A percentile compares a stretch with the other conserved stretches of the same genome.
These are phyloP conservation scores for Codiaeum variegatum DNA, from an alignment of 441 rosid species.

Conservation along the genomic window DNA sequence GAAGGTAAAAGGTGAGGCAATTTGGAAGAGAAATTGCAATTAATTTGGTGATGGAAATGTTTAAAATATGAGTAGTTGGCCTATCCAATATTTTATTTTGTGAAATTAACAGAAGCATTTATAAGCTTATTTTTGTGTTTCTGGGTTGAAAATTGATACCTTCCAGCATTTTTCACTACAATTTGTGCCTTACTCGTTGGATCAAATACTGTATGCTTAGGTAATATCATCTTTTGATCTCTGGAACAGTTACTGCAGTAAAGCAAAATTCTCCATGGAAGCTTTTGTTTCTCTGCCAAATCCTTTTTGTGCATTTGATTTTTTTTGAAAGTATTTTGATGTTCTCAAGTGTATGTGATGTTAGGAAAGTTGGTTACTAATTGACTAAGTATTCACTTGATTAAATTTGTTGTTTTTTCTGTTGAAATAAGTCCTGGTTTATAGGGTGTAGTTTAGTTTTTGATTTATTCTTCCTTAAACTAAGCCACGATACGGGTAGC, in stretches of 20 bases:
- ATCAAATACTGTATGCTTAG: not conserved
- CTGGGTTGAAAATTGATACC: slow-evolving; percentile 32
- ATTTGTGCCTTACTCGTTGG: not conserved
- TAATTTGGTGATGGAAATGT: slow-evolving; percentile 28
- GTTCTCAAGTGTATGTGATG: too few relatives aligned
- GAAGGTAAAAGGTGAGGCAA: slow-evolving; percentile 27
- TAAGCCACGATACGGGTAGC: not conserved
- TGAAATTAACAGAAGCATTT: slow-evolving; percentile 30
- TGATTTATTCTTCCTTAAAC: not conserved
- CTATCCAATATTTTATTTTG: slow-evolving; percentile 17
- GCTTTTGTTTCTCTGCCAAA: too few relatives aligned
- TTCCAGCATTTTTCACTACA: slow-evolving; percentile 19
- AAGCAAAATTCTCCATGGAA: too few relatives aligned
- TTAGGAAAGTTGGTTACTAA: not conserved
- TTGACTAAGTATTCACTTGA: not conserved
- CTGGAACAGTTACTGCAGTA: too few relatives aligned
- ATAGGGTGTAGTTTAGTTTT: not conserved
- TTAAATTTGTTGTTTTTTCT: not conserved
- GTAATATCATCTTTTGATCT: not conserved
- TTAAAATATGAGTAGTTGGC: slow-evolving; percentile 19
- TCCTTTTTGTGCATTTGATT: too few relatives aligned
- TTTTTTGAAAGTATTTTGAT: too few relatives aligned
- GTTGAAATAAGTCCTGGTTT: not conserved
- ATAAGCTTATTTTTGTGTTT: slow-evolving; percentile 26
- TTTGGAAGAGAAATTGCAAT: slow-evolving; percentile 15